Evolutionary conservation across 352 stramenopile genomes (phyloP).

Genomic region (Aphanomyces cochlioides): DNA sequence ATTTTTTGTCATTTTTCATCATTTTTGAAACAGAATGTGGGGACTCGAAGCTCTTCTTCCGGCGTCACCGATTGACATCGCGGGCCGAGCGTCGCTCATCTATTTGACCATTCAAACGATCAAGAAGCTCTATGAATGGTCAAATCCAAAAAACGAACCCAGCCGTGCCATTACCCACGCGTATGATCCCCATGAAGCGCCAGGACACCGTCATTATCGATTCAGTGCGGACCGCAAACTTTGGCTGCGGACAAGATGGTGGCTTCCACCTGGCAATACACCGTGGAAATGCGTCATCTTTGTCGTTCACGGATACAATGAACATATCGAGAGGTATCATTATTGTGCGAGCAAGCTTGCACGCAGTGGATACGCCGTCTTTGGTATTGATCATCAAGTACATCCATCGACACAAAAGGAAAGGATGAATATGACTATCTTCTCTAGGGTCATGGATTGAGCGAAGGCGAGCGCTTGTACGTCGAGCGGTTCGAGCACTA

Average conservation of each 20-base stretch:
- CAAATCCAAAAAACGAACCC: neutral
- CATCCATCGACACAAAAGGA: neutral
- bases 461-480: conserved; percentile 58
- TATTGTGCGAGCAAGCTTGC: conserved; percentile 43
- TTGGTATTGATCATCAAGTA: conserved; percentile 49
- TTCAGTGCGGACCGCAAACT: conserved; percentile 31
- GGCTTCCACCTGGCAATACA: conserved; percentile 37
- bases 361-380: conserved; percentile 46
- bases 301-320: conserved; percentile 53
- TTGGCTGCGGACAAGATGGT: conserved; percentile 47
- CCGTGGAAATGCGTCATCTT: conserved; percentile 45
- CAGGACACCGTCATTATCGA: conserved; percentile 13
- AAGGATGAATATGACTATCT: too few species aligned
- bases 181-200: neutral
- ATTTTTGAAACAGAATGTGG: too few species aligned
- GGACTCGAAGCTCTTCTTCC: neutral
- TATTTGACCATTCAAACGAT: neutral
- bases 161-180: neutral
- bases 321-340: conserved; percentile 52
- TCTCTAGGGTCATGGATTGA: conserved; percentile 47
- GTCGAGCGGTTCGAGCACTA: conserved; percentile 44
- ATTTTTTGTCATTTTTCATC: too few species aligned
- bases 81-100: neutral
- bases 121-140: neutral
- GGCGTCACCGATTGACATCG: neutral